phyloP scores from a whole-genome alignment of 306 rosid genomes.

The Malus domestica region DNA sequence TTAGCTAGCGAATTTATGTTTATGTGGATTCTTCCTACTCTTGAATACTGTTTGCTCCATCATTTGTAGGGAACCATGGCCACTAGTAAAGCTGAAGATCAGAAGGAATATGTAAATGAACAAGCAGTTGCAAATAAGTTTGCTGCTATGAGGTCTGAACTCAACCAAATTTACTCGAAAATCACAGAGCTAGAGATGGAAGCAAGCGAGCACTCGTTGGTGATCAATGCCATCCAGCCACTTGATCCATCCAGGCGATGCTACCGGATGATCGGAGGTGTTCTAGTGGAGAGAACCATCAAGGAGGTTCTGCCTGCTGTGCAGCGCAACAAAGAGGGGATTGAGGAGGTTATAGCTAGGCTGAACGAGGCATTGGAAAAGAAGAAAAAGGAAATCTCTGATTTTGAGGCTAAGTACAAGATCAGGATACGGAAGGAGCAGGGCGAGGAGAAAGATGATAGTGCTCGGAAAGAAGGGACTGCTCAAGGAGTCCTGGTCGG shows the following conservation, averaged over 20 bases:
- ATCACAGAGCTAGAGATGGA: conserved; percentile 98
- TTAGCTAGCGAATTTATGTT: not conserved
- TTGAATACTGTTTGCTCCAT: not conserved
- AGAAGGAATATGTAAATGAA: conserved; percentile 69
- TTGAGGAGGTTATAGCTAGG: conserved; percentile 79
- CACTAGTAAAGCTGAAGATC: conserved; percentile 47
- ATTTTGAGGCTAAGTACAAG: conserved; percentile 84
- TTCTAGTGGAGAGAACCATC: conserved; percentile 95
- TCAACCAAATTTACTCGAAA: conserved; percentile 87
- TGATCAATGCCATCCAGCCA: conserved; percentile 79
- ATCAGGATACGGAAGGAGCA: conserved; percentile 70
- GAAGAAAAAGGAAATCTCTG: conserved; percentile 88
- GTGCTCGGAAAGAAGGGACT: conserved; percentile 72
- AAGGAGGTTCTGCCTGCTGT: conserved; percentile 94
- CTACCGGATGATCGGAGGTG: conserved; percentile 95
- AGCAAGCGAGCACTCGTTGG: conserved; percentile 79
- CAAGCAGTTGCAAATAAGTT: conserved; percentile 82
- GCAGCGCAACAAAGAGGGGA: conserved; percentile 82
- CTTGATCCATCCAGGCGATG: conserved; percentile 85
- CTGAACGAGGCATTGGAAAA: conserved; percentile 75
- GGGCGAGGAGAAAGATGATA: conserved; percentile 58
- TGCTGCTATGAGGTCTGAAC: conserved; percentile 76
- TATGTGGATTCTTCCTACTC: not conserved
- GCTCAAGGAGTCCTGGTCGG: conserved; percentile 97
- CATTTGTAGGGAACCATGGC: conserved; percentile 52